phyloP scores from a whole-genome alignment of 257 asterid genomes.

The Lycium ferocissimum region DNA sequence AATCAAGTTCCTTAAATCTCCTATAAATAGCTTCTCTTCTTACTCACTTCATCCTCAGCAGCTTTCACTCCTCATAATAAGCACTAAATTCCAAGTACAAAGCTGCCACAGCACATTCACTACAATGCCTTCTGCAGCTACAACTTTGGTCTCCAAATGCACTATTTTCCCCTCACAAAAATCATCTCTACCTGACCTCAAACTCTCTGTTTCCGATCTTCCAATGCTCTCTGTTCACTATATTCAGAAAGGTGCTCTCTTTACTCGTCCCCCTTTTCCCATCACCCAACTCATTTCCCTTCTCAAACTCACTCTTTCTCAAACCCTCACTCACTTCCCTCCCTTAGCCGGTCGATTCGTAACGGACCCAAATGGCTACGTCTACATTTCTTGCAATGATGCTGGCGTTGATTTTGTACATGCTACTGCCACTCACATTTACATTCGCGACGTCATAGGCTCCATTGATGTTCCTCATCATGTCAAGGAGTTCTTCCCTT shows the following conservation, averaged over 20 bases:
- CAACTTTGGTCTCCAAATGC: slow-evolving; percentile 41
- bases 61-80: too few species aligned
- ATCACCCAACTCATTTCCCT: slow-evolving; percentile 9
- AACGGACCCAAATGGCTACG: background rate
- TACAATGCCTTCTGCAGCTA: slow-evolving; percentile 43
- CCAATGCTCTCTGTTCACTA: slow-evolving; percentile 76
- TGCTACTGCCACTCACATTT: slow-evolving; percentile 32
- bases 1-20: slow-evolving; percentile 36
- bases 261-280: slow-evolving; percentile 44
- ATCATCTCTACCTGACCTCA: slow-evolving; percentile 48
- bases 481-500: slow-evolving; percentile 37
- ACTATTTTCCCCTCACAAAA: slow-evolving; percentile 47
- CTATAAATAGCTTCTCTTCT: slow-evolving; percentile 45
- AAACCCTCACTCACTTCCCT: slow-evolving; percentile 35
- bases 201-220: slow-evolving; percentile 71
- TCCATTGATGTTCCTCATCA: slow-evolving; percentile 25
- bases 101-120: too few species aligned
- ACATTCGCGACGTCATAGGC: slow-evolving; percentile 17
- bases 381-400: slow-evolving; percentile 31
- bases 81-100: too few species aligned
- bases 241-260: slow-evolving; percentile 68
- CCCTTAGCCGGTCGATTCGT: slow-evolving; percentile 33
- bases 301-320: slow-evolving; percentile 32
- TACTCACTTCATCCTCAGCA: too few species aligned
- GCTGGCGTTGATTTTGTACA: slow-evolving; percentile 37